A percentile compares a stretch with the other conserved stretches of the same genome.
Evolutionary conservation across 345 rosid genomes (phyloP).

Genomic region (Gossypioides kirkii): DNA sequence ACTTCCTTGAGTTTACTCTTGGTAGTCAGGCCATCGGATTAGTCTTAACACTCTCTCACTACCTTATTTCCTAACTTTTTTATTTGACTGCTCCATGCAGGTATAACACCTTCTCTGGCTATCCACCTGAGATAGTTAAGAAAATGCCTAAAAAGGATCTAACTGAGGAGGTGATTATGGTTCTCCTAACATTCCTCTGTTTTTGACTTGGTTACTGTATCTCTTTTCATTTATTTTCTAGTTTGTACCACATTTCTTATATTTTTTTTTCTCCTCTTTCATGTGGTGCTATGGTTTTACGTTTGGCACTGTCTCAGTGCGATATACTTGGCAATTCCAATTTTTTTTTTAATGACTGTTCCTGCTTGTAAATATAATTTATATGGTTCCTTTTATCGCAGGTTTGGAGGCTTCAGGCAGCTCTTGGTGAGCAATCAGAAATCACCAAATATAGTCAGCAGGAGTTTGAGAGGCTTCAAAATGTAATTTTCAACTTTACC

Average conservation of each 20-base stretch:
- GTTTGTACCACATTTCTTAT: background rate
- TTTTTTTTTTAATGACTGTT: background rate
- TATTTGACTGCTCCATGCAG: conserved; percentile 35
- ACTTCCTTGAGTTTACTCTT: background rate
- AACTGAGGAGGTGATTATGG: conserved; percentile 74
- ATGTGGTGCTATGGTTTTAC: conserved; percentile 1
- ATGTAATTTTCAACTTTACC: conserved; percentile 35
- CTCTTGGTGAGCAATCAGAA: conserved; percentile 93
- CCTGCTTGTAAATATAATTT: background rate
- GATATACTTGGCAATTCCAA: background rate
- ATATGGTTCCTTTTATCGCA: conserved; percentile 17
- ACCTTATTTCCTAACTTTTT: background rate
- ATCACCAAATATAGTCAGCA: conserved; percentile 83
- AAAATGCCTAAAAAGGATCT: conserved; percentile 95
- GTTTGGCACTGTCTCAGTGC: background rate
- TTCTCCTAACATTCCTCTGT: background rate
- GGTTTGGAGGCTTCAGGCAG: conserved; percentile 99
- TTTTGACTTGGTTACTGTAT: background rate
- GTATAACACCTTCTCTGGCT: conserved; percentile 87
- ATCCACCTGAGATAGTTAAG: conserved; percentile 92
- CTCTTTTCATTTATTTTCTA: conserved; percentile 1
- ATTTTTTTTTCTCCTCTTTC: background rate
- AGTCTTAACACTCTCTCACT: background rate
- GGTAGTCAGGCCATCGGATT: background rate
- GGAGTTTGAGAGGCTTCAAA: conserved; percentile 92